phyloP scores from a whole-genome alignment of 2,329 filamentous ascomycete genomes.

The Cytospora paraplurivora region DNA sequence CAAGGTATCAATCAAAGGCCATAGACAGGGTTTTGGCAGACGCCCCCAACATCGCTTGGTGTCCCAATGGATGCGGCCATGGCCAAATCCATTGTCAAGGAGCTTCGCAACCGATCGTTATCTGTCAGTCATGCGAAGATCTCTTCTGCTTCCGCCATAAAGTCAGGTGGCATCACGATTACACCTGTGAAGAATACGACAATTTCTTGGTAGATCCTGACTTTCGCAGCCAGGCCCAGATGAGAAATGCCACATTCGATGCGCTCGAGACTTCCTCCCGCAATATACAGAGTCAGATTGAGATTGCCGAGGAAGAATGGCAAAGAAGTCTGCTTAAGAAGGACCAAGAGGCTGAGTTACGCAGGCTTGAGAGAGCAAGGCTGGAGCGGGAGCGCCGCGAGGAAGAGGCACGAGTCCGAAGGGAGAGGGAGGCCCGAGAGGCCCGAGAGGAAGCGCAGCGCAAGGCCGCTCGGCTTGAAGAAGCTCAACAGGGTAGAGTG shows the following conservation, averaged over 20 bases:
- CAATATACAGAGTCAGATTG: not conserved
- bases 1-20: not conserved
- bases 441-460: not conserved
- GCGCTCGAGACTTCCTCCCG: not conserved
- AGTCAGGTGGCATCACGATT: not conserved
- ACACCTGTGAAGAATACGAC: conserved; percentile 4
- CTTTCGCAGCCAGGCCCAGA: not conserved
- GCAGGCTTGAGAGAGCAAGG: conserved; percentile 1
- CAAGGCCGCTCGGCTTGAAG: not conserved
- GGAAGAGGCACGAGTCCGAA: not conserved
- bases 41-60: not conserved
- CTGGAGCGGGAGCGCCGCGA: conserved; percentile 1
- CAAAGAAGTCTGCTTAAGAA: not conserved
- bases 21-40: not conserved
- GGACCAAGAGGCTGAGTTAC: not conserved
- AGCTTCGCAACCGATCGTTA: not conserved
- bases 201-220: not conserved
- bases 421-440: not conserved
- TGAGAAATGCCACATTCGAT: not conserved
- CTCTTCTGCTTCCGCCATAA: conserved; percentile 3
- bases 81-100: not conserved
- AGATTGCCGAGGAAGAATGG: not conserved
- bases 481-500: not conserved
- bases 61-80: not conserved
- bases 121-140: not conserved